Conservation (phyloP, 768 basidiomycete genomes). For the Mycena latifolia region DNA sequence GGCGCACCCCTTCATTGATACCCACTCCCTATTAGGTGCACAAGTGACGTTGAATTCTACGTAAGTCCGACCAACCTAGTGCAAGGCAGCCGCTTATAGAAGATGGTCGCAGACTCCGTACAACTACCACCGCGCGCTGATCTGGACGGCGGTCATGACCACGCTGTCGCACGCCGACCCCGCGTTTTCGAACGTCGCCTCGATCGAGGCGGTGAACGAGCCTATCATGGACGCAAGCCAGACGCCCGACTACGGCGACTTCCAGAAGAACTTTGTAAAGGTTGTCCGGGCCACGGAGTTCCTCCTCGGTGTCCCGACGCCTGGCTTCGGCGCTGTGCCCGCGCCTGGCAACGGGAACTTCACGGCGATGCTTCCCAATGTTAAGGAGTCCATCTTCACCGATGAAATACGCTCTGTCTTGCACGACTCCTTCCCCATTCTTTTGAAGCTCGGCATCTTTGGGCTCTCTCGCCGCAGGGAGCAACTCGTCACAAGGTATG, state of each 20-base stretch:
- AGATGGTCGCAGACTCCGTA: slow-evolving; percentile 61
- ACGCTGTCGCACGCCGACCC: slow-evolving; percentile 77
- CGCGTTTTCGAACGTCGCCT: slow-evolving; percentile 71
- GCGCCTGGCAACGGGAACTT: slow-evolving; percentile 39
- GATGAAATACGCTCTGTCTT: slow-evolving; percentile 47
- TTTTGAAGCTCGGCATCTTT: slow-evolving; percentile 43
- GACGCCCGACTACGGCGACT: slow-evolving; percentile 79
- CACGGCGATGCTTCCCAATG: slow-evolving; percentile 40
- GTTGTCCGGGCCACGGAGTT: slow-evolving; percentile 74
- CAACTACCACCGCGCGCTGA: slow-evolving; percentile 82
- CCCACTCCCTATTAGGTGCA: slow-evolving; percentile 62
- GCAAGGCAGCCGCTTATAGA: not conserved
- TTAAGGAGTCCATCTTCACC: slow-evolving; percentile 40
- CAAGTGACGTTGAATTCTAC: slow-evolving; percentile 78
- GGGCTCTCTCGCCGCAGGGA: slow-evolving; percentile 29
- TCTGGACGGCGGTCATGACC: slow-evolving; percentile 89
- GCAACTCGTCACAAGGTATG: slow-evolving; percentile 51
- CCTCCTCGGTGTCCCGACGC: slow-evolving; percentile 65
- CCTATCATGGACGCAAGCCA: slow-evolving; percentile 76
- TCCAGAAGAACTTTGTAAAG: slow-evolving; percentile 77
- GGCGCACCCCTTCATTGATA: slow-evolving; percentile 1
- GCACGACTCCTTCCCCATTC: slow-evolving; percentile 51
- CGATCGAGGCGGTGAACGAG: slow-evolving; percentile 85
- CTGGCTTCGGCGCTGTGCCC: slow-evolving; percentile 42
- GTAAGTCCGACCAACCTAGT: slow-evolving; percentile 49